These are phyloP conservation scores for Epichloe typhina DNA, from an alignment of 2,329 filamentous ascomycete genomes.

Conservation along the genomic window DNA sequence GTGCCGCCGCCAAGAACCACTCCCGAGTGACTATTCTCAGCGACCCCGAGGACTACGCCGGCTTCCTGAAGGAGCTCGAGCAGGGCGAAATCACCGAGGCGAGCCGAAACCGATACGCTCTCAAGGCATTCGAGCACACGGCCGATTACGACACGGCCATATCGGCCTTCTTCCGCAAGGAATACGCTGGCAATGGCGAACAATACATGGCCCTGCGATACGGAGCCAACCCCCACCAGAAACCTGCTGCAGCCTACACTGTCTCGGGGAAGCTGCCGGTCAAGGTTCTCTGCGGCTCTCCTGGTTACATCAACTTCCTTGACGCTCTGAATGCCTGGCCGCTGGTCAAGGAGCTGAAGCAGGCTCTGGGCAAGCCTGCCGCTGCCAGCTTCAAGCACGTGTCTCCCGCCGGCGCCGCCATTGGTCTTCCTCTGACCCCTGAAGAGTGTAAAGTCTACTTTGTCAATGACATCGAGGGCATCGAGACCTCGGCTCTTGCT, in stretches of 20 bases:
- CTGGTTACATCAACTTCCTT: slow-evolving; percentile 94
- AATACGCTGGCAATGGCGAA: slow-evolving; percentile 75
- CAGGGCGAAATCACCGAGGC: slow-evolving; percentile 73
- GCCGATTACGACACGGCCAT: slow-evolving; percentile 94
- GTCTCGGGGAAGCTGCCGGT: slow-evolving; percentile 67
- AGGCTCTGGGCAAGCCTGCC: slow-evolving; percentile 74
- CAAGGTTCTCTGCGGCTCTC: slow-evolving; percentile 79
- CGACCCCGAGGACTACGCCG: slow-evolving; percentile 84
- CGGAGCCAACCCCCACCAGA: slow-evolving; percentile 95
- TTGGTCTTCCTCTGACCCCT: slow-evolving; percentile 73
- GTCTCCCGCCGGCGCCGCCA: slow-evolving; percentile 88
- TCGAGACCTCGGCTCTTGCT: slow-evolving; percentile 74
- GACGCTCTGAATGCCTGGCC: slow-evolving; percentile 96
- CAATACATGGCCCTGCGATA: slow-evolving; percentile 84
- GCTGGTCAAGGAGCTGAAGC: slow-evolving; percentile 88
- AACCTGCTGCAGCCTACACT: slow-evolving; percentile 79
- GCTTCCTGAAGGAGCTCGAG: slow-evolving; percentile 84
- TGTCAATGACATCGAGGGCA: slow-evolving; percentile 84
- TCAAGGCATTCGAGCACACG: slow-evolving; percentile 98
- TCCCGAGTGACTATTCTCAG: slow-evolving; percentile 88
- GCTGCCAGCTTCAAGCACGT: slow-evolving; percentile 99
- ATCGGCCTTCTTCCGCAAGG: slow-evolving; percentile 92
- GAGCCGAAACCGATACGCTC: slow-evolving; percentile 76
- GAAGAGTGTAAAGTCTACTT: slow-evolving; percentile 97
- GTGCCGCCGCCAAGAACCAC: slow-evolving; percentile 97